Evolutionary conservation across 2,329 filamentous ascomycete genomes (phyloP).

Genomic region (Penicillium decumbens): DNA sequence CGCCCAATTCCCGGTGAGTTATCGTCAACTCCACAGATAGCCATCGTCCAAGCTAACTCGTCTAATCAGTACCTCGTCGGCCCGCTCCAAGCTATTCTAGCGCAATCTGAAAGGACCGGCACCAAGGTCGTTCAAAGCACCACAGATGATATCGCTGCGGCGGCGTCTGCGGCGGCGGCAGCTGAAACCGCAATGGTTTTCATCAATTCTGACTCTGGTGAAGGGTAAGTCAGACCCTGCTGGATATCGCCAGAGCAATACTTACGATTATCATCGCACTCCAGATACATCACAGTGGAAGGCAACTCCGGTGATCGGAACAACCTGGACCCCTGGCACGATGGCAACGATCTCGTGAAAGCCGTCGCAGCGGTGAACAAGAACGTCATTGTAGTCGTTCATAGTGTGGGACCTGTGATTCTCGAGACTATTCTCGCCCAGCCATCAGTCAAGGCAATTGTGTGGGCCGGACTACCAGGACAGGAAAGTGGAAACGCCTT

Average conservation of each 20-base stretch:
- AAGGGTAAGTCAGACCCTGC: conserved; percentile 30
- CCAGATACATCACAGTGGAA: conserved; percentile 47
- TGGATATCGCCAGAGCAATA: no score
- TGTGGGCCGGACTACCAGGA: conserved; percentile 62
- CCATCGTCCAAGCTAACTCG: neutral
- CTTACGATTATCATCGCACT: neutral
- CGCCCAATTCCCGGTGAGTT: conserved; percentile 56
- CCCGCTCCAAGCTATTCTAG: conserved; percentile 42
- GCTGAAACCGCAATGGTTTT: conserved; percentile 46
- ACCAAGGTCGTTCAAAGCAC: conserved; percentile 43
- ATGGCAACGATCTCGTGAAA: conserved; percentile 45
- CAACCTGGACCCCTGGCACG: conserved; percentile 46
- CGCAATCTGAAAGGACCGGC: conserved; percentile 34
- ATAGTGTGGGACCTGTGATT: conserved; percentile 59
- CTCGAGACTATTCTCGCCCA: conserved; percentile 61
- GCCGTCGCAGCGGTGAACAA: conserved; percentile 55
- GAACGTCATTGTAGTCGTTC: conserved; percentile 61
- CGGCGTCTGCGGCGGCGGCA: conserved; percentile 35
- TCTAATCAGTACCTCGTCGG: conserved; percentile 39
- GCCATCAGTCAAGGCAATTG: conserved; percentile 59
- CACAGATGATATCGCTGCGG: conserved; percentile 36
- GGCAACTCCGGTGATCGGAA: conserved; percentile 53
- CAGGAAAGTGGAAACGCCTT: conserved; percentile 48
- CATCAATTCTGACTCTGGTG: conserved; percentile 47
- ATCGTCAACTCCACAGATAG: neutral